A percentile compares a stretch with the other conserved stretches of the same genome.
Evolutionary conservation across 2,329 filamentous ascomycete genomes (phyloP).

Genomic region (Neonectria faginata): DNA sequence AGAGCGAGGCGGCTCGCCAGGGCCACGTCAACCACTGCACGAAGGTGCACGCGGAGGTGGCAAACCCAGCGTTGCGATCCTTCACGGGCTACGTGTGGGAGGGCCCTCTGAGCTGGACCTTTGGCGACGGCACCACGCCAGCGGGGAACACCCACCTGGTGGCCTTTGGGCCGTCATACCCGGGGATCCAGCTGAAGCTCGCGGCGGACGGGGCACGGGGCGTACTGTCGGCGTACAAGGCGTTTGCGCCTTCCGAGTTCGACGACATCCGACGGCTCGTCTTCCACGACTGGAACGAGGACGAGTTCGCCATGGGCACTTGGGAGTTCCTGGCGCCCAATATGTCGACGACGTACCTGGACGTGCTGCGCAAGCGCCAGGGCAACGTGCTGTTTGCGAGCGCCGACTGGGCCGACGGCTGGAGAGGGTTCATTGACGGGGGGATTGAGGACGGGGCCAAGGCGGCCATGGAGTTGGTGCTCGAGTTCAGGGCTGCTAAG

Average conservation of each 20-base stretch:
- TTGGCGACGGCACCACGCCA: slow-evolving; percentile 28
- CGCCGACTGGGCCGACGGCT: slow-evolving; percentile 30
- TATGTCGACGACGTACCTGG: slow-evolving; percentile 25
- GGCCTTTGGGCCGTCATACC: slow-evolving; percentile 25
- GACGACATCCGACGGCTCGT: slow-evolving; percentile 21
- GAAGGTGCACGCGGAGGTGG: slow-evolving; percentile 29
- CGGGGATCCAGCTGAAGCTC: slow-evolving; percentile 20
- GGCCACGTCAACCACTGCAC: slow-evolving; percentile 31
- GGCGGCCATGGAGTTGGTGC: slow-evolving; percentile 25
- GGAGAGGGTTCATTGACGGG: slow-evolving; percentile 30
- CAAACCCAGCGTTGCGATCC: slow-evolving; percentile 20
- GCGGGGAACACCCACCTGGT: slow-evolving; percentile 29
- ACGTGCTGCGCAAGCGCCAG: slow-evolving; percentile 24
- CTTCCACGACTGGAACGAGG: slow-evolving; percentile 32
- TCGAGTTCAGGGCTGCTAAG: slow-evolving; percentile 19
- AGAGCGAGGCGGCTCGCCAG: slow-evolving; percentile 15
- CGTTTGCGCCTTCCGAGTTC: slow-evolving; percentile 21
- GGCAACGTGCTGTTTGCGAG: slow-evolving; percentile 29
- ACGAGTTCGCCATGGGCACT: slow-evolving; percentile 30
- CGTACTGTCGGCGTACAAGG: slow-evolving; percentile 13
- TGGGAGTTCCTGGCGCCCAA: slow-evolving; percentile 27
- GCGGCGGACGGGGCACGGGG: slow-evolving; percentile 8
- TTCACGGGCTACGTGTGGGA: slow-evolving; percentile 21
- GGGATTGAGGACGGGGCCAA: slow-evolving; percentile 30
- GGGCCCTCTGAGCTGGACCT: slow-evolving; percentile 25